These are phyloP conservation scores for Coemansia sp. DNA, from an alignment of 192 early-diverging fungal species.

Conservation along the genomic window DNA sequence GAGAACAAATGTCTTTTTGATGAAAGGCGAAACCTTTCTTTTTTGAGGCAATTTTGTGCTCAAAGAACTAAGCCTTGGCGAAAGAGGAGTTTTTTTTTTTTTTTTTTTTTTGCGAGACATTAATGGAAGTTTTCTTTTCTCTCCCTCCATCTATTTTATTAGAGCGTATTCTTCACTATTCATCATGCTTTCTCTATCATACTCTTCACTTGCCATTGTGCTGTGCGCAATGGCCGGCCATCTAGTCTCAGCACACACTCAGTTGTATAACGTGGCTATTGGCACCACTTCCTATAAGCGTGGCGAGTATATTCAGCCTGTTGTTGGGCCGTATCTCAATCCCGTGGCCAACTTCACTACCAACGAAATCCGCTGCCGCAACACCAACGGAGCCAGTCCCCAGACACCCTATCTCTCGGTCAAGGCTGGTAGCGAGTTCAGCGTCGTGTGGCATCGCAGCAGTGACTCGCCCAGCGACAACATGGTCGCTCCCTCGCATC, in stretches of 20 bases:
- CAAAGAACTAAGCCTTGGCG: too few species aligned
- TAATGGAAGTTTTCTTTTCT: too few species aligned
- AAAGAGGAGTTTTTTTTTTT: too few species aligned
- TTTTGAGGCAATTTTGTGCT: background rate
- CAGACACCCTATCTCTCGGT: background rate
- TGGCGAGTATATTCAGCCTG: slow-evolving; percentile 31
- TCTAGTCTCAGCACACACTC: slow-evolving; percentile 23
- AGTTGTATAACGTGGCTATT: slow-evolving; percentile 21
- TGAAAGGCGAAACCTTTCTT: background rate
- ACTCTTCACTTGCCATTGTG: background rate
- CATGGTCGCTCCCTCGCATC: slow-evolving; percentile 18
- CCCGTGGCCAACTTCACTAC: background rate
- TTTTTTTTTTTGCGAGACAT: too few species aligned
- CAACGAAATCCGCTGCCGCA: background rate
- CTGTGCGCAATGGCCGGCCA: slow-evolving; percentile 4
- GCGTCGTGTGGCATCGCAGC: slow-evolving; percentile 31
- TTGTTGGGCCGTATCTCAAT: background rate
- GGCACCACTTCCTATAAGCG: background rate
- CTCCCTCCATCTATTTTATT: too few species aligned
- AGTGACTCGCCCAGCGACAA: slow-evolving; percentile 23
- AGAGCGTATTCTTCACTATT: background rate
- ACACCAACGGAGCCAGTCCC: background rate
- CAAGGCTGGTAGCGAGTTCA: background rate
- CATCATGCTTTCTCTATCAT: background rate
- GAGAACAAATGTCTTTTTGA: too few species aligned